Percentiles rank a stretch among this genome's conserved stretches.
Conservation (phyloP, 495 filamentous ascomycete species). For the Penicillium argentinense region DNA sequence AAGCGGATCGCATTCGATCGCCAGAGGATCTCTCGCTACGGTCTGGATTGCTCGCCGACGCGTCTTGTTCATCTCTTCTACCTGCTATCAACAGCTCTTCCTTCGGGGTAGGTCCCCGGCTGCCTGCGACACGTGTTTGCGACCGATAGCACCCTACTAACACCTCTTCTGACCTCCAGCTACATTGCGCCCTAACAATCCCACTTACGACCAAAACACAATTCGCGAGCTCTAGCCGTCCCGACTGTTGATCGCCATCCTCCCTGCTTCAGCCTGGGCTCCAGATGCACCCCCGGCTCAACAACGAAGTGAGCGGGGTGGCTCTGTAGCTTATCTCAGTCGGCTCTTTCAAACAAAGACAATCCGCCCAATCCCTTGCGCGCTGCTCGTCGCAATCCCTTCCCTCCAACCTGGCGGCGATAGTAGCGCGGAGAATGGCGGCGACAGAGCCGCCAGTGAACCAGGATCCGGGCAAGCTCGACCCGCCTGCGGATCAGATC, state of each 20-base stretch:
- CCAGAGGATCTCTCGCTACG: constrained; percentile 26
- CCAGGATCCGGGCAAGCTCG: constrained; percentile 38
- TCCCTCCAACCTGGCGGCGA: constrained; percentile 46
- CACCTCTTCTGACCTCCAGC: constrained; percentile 20
- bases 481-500: constrained; percentile 33
- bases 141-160: constrained; percentile 19
- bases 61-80: constrained; percentile 29
- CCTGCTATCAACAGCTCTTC: constrained; percentile 8
- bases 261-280: constrained; percentile 2
- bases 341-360: constrained; percentile 13
- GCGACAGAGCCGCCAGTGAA: constrained; percentile 46
- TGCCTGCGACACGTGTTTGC: constrained; percentile 24
- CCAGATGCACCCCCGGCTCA: constrained; percentile 30
- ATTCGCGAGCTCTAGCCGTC: background rate
- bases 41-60: constrained; percentile 36
- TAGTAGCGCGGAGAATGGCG: constrained; percentile 47
- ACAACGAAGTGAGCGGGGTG: constrained; percentile 34
- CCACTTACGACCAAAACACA: constrained; percentile 1
- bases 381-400: background rate
- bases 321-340: constrained; percentile 21
- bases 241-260: background rate
- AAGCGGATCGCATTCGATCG: constrained; percentile 39
- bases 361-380: constrained; percentile 7
- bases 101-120: constrained; percentile 24
- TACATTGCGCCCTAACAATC: constrained; percentile 16